Evolutionary conservation across 1,139 yeast species (phyloP).

Genomic region (Pichia inconspicua): DNA sequence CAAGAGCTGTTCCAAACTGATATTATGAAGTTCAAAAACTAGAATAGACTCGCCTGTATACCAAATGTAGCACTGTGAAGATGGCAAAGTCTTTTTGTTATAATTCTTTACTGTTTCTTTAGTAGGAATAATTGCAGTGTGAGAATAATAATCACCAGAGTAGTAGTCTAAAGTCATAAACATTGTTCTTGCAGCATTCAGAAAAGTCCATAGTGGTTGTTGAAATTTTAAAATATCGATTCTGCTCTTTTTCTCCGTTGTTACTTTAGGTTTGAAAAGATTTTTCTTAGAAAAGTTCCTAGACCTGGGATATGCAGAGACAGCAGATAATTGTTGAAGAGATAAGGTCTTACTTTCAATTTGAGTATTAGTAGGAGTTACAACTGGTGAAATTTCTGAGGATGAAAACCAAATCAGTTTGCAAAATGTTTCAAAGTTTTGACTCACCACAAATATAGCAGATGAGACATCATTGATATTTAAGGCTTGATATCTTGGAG

Average conservation of each 20-base stretch:
- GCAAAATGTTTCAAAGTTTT: constrained; percentile 51
- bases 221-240: constrained; percentile 25
- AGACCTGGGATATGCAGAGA: constrained; percentile 3
- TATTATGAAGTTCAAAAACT: constrained; percentile 38
- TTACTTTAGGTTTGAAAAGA: not conserved
- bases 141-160: constrained; percentile 31
- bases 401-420: constrained; percentile 33
- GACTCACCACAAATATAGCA: constrained; percentile 38
- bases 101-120: constrained; percentile 28
- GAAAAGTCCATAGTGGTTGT: constrained; percentile 63
- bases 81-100: constrained; percentile 22
- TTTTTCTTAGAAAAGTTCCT: not conserved
- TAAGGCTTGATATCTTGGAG: constrained; percentile 24
- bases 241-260: constrained; percentile 18
- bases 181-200: constrained; percentile 56
- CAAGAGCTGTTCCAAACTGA: constrained; percentile 33
- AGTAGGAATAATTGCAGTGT: constrained; percentile 32
- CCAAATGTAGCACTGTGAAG: constrained; percentile 37
- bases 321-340: constrained; percentile 3
- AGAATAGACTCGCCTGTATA: constrained; percentile 49
- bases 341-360: not conserved
- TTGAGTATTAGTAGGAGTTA: not conserved
- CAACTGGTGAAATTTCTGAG: not conserved
- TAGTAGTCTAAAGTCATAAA: constrained; percentile 37
- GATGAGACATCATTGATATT: constrained; percentile 28